Conservation (phyloP, 306 rosid species). For the Dicorynia guianensis region DNA sequence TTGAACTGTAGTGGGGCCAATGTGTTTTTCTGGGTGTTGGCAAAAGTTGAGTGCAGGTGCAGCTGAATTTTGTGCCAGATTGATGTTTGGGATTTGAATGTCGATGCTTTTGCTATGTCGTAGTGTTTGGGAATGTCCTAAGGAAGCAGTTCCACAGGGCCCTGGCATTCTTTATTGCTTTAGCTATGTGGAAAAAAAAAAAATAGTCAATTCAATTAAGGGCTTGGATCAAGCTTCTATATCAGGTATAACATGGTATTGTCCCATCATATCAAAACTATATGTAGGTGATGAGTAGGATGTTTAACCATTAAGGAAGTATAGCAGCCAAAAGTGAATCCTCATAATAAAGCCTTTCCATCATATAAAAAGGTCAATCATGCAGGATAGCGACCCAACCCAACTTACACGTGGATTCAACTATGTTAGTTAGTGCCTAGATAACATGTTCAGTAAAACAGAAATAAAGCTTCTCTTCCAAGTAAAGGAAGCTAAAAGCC, state of each 20-base stretch:
- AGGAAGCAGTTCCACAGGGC: constrained; percentile 28
- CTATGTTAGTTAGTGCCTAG: not conserved
- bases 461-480: not conserved
- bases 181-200: constrained; percentile 17
- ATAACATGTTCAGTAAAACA: not conserved
- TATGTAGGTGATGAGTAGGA: constrained; percentile 20
- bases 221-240: constrained; percentile 22
- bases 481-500: not conserved
- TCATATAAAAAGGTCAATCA: constrained; percentile 33
- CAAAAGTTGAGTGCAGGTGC: constrained; percentile 45
- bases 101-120: constrained; percentile 51
- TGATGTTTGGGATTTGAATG: constrained; percentile 53
- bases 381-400: constrained; percentile 10
- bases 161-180: constrained; percentile 39
- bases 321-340: constrained; percentile 23
- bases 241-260: not conserved
- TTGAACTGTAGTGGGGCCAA: constrained; percentile 54
- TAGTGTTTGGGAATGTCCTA: constrained; percentile 43
- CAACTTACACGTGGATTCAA: not conserved
- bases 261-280: constrained; percentile 25
- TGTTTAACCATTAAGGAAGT: constrained; percentile 57
- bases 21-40: constrained; percentile 51
- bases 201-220: constrained; percentile 30
- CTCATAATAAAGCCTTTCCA: not conserved
- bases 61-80: constrained; percentile 54